Conservation (phyloP, 2,329 filamentous ascomycete species). For the Stagonosporopsis vannaccii region DNA sequence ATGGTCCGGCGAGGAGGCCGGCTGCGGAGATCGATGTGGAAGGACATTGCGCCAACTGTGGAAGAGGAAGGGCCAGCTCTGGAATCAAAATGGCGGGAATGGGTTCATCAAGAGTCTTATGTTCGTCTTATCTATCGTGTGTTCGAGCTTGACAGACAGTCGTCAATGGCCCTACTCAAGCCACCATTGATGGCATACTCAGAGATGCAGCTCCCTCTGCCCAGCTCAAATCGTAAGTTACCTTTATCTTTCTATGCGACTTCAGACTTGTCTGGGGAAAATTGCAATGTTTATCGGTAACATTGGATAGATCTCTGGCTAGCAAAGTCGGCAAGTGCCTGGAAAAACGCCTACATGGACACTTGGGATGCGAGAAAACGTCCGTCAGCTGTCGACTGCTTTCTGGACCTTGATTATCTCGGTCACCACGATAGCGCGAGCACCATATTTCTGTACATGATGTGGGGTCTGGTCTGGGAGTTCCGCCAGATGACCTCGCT, state of each 20-base stretch:
- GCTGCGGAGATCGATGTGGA: conserved; percentile 65
- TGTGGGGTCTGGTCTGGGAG: conserved; percentile 72
- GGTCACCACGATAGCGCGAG: conserved; percentile 48
- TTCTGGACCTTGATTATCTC: conserved; percentile 36
- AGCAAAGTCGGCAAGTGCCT: conserved; percentile 67
- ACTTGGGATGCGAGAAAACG: conserved; percentile 20
- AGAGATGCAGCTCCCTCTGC: conserved; percentile 71
- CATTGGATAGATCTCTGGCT: conserved; percentile 63
- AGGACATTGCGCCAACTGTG: conserved; percentile 58
- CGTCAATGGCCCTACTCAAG: conserved; percentile 71
- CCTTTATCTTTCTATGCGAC: background rate
- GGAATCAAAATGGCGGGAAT: conserved; percentile 70
- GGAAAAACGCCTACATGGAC: conserved; percentile 67
- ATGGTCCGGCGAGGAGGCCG: conserved; percentile 65
- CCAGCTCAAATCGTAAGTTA: conserved; percentile 59
- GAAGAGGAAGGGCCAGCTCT: conserved; percentile 65
- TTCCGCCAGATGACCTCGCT: conserved; percentile 67
- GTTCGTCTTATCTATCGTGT: conserved; percentile 72
- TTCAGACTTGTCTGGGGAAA: background rate
- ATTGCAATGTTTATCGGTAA: background rate
- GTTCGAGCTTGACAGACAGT: conserved; percentile 70
- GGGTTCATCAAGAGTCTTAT: conserved; percentile 71
- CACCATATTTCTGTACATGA: conserved; percentile 68
- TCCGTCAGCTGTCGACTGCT: conserved; percentile 40
- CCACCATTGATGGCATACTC: conserved; percentile 73